Evolutionary conservation across 768 basidiomycete genomes (phyloP), one percentile per base, ranked within the genome.

Genomic region (Steccherinum ochraceum): DNA sequence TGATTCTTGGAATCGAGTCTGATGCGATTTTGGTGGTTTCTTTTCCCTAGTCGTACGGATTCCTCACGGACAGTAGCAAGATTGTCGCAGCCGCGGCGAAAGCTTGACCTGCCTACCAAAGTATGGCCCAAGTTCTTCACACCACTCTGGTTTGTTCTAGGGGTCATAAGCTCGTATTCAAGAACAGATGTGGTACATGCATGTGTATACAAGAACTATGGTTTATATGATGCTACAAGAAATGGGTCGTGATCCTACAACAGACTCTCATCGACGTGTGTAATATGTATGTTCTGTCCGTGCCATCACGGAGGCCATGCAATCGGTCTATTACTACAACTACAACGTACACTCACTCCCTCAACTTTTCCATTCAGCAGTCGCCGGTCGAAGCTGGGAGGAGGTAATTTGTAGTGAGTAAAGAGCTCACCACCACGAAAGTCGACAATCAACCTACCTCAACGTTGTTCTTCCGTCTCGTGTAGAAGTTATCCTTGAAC

Each of bases 41-140:
- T 10, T 35, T 25, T 21, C n/a, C 4, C 52, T 52, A 80, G 77
- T 67, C 64, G 54, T 81, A 79, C 48, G 80, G 78, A 3, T 82
- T 80, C 61, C 67, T 79, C 11, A 74, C 72, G 5, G 66, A 71
- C 51, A 61, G 68, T 1, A 50, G 52, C 30, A 62, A 61, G 24
- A 62, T 73, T 20, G 57, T 67, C 23, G 13, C 42, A 19, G 51
- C 54, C 11, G 47, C 45, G 3, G 45, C 46, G 39, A 48, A 46
- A 24, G 49, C 49, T 12, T n/a, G n/a, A n/a, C n/a, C n/a, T n/a
- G n/a, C n/a, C n/a, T n/a, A n/a, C n/a, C n/a, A n/a, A n/a, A n/a
- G n/a, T n/a, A n/a, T n/a, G n/a, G n/a, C n/a, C n/a, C n/a, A n/a
- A n/a, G n/a, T n/a, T 11, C 35, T 39, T 39, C 35, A 39, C 35